These are phyloP conservation scores for Fragosphaeria purpurea DNA, from an alignment of 2,329 filamentous ascomycete genomes.

Conservation along the genomic window DNA sequence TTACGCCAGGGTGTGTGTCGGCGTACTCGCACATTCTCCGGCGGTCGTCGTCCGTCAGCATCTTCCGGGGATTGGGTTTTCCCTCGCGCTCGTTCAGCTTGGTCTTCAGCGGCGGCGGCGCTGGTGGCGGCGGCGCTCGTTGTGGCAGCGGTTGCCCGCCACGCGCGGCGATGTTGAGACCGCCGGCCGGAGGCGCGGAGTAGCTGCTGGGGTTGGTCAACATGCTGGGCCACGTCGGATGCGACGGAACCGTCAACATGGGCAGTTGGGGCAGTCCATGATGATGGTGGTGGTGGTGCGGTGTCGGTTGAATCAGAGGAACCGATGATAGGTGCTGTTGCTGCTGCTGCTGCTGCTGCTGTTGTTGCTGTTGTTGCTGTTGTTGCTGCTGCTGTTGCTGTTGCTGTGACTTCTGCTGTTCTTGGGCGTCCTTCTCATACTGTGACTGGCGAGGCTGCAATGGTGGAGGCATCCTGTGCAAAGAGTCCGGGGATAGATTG, in stretches of 20 bases:
- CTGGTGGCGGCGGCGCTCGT: conserved; percentile 16
- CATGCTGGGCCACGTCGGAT: conserved; percentile 70
- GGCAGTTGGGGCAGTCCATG: conserved; percentile 45
- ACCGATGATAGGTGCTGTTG: conserved; percentile 1
- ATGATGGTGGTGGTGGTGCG: conserved; percentile 29
- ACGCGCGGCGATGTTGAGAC: conserved; percentile 3
- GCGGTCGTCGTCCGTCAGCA: conserved; percentile 82
- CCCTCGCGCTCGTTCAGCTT: conserved; percentile 32
- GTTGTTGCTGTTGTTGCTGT: conserved; percentile 3
- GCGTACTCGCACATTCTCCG: conserved; percentile 90
- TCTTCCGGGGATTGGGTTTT: conserved; percentile 64
- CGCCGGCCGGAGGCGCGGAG: conserved; percentile 45
- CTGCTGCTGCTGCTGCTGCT: not conserved
- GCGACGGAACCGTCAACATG: conserved; percentile 61
- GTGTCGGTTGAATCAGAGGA: conserved; percentile 18
- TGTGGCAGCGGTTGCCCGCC: conserved; percentile 16
- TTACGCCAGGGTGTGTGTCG: conserved; percentile 78
- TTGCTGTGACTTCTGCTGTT: not conserved
- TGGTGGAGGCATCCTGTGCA: conserved; percentile 46
- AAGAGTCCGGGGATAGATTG: conserved; percentile 38
- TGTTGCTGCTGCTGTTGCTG: conserved; percentile 4
- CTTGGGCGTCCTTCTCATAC: conserved; percentile 1
- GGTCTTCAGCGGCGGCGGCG: conserved; percentile 41
- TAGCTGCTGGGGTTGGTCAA: conserved; percentile 61
- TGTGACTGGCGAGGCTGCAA: conserved; percentile 26